Percentiles rank a stretch among this genome's conserved stretches.
These are phyloP conservation scores for Sphenostylis stenocarpa DNA, from an alignment of 306 rosid species.

Conservation along the genomic window DNA sequence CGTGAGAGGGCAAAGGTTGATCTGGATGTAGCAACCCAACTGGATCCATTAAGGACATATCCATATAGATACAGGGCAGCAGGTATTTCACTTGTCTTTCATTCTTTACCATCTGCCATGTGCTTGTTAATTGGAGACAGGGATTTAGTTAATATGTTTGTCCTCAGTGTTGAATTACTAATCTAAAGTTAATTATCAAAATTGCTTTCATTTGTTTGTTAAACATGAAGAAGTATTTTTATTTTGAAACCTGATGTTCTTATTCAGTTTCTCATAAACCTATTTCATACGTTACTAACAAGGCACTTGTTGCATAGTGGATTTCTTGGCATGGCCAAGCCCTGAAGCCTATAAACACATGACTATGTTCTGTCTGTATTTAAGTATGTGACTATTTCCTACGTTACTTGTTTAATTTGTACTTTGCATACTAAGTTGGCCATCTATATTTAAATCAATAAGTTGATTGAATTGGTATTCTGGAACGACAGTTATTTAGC, in stretches of 20 bases:
- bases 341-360: neutral
- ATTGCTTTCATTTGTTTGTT: neutral
- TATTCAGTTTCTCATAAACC: neutral
- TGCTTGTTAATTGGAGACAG: neutral
- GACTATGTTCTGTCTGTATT: neutral
- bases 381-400: neutral
- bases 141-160: neutral
- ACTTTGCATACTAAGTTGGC: neutral
- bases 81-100: constrained; percentile 42
- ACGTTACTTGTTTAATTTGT: neutral
- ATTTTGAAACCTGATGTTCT: neutral
- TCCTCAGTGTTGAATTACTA: neutral
- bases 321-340: neutral
- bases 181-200: neutral
- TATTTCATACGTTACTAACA: neutral
- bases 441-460: neutral
- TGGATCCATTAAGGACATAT: constrained; percentile 74
- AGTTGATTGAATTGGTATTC: neutral
- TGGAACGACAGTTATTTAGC: neutral
- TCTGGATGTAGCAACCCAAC: constrained; percentile 58
- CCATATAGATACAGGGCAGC: constrained; percentile 89
- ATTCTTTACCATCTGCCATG: constrained; percentile 4
- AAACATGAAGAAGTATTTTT: neutral
- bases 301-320: neutral
- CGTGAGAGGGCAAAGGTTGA: constrained; percentile 63